Evolutionary conservation across 352 stramenopile genomes (phyloP), one percentile per base, ranked within the genome.

Genomic region (Plasmopara muralis): DNA sequence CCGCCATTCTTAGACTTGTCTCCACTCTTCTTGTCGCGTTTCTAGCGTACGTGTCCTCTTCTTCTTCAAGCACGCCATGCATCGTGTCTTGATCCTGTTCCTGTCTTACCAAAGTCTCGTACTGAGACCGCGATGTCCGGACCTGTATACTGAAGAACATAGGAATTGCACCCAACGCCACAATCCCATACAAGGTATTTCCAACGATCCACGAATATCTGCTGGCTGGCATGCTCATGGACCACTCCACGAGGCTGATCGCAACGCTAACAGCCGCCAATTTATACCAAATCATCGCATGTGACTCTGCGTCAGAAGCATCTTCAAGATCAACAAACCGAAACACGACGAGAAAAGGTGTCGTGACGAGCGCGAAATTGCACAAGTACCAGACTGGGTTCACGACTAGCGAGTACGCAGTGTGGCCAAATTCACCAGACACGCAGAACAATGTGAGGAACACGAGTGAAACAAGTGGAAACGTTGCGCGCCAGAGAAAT

Each of bases 311-410:
- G 6, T 58, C 56, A 13, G 6, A 12, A 16, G 12, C 28, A 3
- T 41, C 37, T 16, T 81, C 54, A 0, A 83, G 52, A 18, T 63
- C 55, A 2, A 69, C 60, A 56, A 88, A 93, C 12, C 74, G 70
- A 48, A 87, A 91, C 13, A 93, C 69, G 28, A 91, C 50, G 40
- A 84, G 52, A 50, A 90, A 93, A 9, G 83, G 83, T 46, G 82
- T 73, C n/a, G 74, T 67, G 9, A 88, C 67, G 5, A 93, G 67
- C 40, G 73, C 53, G 25, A 89, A 73, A 48, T 86, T 87, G 57
- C 74, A 79, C 44, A 86, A 74, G 56, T 88, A 93, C 83, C 83
- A 93, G 5, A 89, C 64, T 0, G 78, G 71, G 10, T 71, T 83
- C 20, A 88, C 78, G n/a, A 74, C 28, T 8, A 89, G 62, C 28